A percentile compares a stretch with the other conserved stretches of the same genome.
Conservation (phyloP, 2,329 filamentous ascomycete genomes). For the Botrytis cinerea region DNA sequence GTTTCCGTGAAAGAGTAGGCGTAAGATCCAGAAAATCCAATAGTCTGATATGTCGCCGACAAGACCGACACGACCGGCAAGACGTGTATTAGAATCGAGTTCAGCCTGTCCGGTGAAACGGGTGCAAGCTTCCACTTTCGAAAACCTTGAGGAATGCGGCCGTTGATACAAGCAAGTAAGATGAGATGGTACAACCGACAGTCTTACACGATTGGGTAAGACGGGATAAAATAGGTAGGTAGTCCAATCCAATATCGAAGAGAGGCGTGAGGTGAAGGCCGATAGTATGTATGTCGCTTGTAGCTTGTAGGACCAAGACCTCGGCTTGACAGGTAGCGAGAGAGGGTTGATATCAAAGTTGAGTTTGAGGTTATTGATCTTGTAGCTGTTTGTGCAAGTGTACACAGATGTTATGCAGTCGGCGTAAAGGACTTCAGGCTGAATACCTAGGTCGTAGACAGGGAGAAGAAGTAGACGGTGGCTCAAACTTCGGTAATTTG, state of each 20-base stretch:
- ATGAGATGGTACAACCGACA: constrained; percentile 14
- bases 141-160: neutral
- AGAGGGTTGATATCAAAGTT: neutral
- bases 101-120: constrained; percentile 24
- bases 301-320: neutral
- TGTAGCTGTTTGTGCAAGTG: neutral
- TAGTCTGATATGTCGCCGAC: constrained; percentile 24
- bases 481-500: constrained; percentile 1
- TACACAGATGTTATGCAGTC: constrained; percentile 15
- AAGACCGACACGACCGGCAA: constrained; percentile 20
- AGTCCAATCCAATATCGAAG: constrained; percentile 1
- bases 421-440: neutral
- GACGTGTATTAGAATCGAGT: constrained; percentile 1
- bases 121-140: constrained; percentile 19
- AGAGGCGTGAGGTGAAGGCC: neutral
- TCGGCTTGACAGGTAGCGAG: constrained; percentile 1
- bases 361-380: constrained; percentile 1
- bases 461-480: constrained; percentile 1
- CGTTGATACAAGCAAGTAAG: constrained; percentile 14
- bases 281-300: neutral
- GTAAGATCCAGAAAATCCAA: constrained; percentile 6
- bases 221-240: constrained; percentile 8
- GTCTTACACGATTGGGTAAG: constrained; percentile 19
- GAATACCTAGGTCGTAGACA: neutral
- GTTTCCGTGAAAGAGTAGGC: neutral